Evolutionary conservation across 176 grass and related monocot genomes (phyloP), one percentile per base, ranked within the genome.

Genomic region (Oryza punctata): DNA sequence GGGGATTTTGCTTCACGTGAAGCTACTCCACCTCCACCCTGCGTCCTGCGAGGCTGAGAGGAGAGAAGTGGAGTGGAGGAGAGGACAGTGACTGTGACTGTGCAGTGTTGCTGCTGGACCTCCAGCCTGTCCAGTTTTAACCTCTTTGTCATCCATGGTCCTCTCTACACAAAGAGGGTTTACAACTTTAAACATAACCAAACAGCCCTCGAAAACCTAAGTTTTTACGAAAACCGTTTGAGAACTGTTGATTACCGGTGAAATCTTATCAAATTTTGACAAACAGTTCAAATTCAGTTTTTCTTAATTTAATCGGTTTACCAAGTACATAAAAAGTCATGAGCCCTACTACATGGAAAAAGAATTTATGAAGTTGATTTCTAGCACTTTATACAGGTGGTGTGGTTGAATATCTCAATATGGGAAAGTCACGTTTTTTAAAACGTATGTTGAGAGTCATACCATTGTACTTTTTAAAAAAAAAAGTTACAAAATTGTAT

Each of bases 1-100:
- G 32, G 28, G 45, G 61, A 24, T 30, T 85, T 78, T 29, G 72
- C 35, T 57, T 71, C 89, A 91, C 89, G 89, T 91, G 85, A 90
- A 87, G 76, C 76, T 75, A 0, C 40, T 41, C 40, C 10, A 10
- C 72, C 45, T 82, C 65, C 2, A 38, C 37, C 7, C 37, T 38
- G 32, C 32, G 32, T 32, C 3, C 32, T 32, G 37, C 37, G 37
- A 38, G 37, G 37, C 73, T 44, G 59, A 73, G 18, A 16, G 47
- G 65, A 25, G 47, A 30, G 7, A 16, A 50, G 12, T 15, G 49
- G 14, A 6, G 47, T 5, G 4, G 54, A 21, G 50, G 50, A 3
- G 54, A 60, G 54, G 54, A 60, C 54, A 23, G 54, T 60, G 73
- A 77, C 79, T 33, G 50, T 69, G 88, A 44, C 88, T 70, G 81